Conservation (phyloP, 805 yeast species). For the Nakazawaea laoshanensis region DNA sequence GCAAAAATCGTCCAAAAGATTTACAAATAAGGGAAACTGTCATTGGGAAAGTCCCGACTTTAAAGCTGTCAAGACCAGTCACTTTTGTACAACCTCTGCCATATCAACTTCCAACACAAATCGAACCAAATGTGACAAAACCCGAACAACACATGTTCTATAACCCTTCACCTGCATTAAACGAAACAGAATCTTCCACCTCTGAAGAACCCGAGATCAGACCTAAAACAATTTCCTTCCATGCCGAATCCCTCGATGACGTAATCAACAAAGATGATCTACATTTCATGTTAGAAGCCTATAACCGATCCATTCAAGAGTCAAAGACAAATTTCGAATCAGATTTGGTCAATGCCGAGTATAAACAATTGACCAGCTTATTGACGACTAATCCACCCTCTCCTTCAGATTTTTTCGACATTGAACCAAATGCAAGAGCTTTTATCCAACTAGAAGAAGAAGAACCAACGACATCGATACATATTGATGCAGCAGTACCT, state of each 20-base stretch:
- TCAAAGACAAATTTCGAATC: slow-evolving; percentile 20
- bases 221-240: slow-evolving; percentile 4
- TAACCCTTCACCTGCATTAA: slow-evolving; percentile 4
- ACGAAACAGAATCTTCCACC: slow-evolving; percentile 4
- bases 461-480: slow-evolving; percentile 1
- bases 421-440: slow-evolving; percentile 17
- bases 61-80: no score
- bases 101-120: no score
- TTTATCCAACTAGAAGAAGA: slow-evolving; percentile 12
- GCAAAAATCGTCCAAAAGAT: background rate
- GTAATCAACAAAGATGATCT: slow-evolving; percentile 8
- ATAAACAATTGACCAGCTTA: slow-evolving; percentile 29
- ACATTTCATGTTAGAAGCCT: slow-evolving; percentile 8
- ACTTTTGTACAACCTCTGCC: no score
- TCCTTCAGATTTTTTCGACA: slow-evolving; percentile 20
- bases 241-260: slow-evolving; percentile 3
- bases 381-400: slow-evolving; percentile 26
- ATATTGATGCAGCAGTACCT: slow-evolving; percentile 1
- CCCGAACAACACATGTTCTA: slow-evolving; percentile 7
- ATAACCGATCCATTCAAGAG: slow-evolving; percentile 8
- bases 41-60: no score
- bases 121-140: background rate
- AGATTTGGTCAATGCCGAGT: slow-evolving; percentile 30
- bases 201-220: slow-evolving; percentile 6
- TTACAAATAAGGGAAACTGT: no score